Conservation (phyloP, 495 filamentous ascomycete genomes). For the Aspergillus nidulans region DNA sequence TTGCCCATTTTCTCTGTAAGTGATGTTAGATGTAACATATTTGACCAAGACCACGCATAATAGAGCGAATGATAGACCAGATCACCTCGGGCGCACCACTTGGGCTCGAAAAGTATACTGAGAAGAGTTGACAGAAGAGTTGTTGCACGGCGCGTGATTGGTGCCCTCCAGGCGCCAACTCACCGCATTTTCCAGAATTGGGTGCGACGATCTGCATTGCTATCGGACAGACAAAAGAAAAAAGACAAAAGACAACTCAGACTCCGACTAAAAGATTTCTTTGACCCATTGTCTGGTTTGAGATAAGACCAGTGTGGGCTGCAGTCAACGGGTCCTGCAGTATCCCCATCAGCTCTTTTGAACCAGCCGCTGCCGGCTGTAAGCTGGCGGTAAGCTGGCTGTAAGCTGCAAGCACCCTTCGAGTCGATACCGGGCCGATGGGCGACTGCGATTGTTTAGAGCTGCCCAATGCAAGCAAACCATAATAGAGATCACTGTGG, state of each 20-base stretch:
- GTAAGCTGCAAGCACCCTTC: neutral
- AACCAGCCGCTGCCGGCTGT: neutral
- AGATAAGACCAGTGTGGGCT: neutral
- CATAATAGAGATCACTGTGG: constrained; percentile 16
- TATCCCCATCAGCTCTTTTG: neutral
- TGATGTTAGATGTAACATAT: too few species aligned
- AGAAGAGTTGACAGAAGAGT: neutral
- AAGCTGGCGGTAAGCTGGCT: too few species aligned
- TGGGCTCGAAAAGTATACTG: constrained; percentile 2
- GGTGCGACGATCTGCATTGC: constrained; percentile 35
- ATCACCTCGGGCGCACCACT: neutral
- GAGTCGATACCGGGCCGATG: too few species aligned
- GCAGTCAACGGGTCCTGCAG: neutral
- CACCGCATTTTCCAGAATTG: constrained; percentile 30
- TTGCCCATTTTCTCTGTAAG: too few species aligned
- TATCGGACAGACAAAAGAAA: too few species aligned
- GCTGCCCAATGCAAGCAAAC: constrained; percentile 8
- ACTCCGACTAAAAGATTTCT: neutral
- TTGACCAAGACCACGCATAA: neutral
- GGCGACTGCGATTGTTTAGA: constrained; percentile 1
- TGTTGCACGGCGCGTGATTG: constrained; percentile 12
- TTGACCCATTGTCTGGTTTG: neutral
- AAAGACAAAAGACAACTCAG: constrained; percentile 3
- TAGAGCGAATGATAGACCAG: neutral
- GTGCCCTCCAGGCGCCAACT: constrained; percentile 14